Percentiles rank a stretch among this genome's conserved stretches.
Conservation (phyloP, 75 land plant genomes). For the Selaginella tamariscina region DNA sequence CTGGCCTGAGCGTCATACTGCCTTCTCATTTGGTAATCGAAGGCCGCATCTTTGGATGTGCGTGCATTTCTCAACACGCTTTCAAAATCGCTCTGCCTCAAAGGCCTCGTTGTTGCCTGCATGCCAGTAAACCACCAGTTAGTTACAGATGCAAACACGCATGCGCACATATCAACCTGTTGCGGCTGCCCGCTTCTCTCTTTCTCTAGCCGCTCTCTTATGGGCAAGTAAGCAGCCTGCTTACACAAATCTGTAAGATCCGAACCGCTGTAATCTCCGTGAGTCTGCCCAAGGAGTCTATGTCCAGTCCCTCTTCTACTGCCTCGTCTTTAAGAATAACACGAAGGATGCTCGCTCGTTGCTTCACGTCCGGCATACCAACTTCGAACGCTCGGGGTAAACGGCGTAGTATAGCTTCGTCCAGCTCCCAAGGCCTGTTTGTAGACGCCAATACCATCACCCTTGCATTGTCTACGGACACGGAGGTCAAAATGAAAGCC, state of each 20-base stretch:
- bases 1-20: not conserved
- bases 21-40: conserved; percentile 5
- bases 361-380: conserved; percentile 58
- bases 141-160: no score
- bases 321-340: conserved; percentile 78
- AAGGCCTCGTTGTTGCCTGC: not conserved
- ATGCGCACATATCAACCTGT: not conserved
- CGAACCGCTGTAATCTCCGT: conserved; percentile 85
- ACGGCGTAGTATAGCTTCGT: conserved; percentile 93
- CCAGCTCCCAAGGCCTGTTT: conserved; percentile 92
- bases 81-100: conserved; percentile 1
- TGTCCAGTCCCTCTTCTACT: conserved; percentile 52
- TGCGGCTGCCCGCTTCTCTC: conserved; percentile 29
- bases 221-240: conserved; percentile 83
- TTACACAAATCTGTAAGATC: conserved; percentile 86
- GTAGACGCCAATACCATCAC: conserved; percentile 99
- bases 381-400: conserved; percentile 88
- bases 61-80: conserved; percentile 1
- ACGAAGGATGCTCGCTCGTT: conserved; percentile 66
- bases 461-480: conserved; percentile 57
- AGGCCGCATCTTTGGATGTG: conserved; percentile 1
- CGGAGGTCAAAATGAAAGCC: no score
- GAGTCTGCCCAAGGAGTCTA: conserved; percentile 50
- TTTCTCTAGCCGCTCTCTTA: conserved; percentile 63
- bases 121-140: no score